Evolutionary conservation across 306 rosid genomes (phyloP).

Genomic region (Ammopiptanthus mongolicus): DNA sequence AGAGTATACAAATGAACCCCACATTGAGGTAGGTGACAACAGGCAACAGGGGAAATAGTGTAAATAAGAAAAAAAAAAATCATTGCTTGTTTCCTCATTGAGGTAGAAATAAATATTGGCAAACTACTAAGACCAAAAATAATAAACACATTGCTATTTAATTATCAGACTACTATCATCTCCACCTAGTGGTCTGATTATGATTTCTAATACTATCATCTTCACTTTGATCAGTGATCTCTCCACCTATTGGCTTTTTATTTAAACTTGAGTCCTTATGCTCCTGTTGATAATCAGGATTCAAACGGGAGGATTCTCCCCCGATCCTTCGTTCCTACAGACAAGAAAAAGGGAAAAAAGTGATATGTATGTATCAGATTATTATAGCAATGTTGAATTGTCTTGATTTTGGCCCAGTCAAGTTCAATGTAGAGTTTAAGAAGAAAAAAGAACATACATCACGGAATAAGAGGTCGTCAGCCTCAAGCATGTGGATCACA

Average conservation of each 20-base stretch:
- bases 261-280: constrained; percentile 37
- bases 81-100: constrained; percentile 26
- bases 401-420: neutral
- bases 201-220: constrained; percentile 42
- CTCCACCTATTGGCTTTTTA: constrained; percentile 43
- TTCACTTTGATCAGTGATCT: constrained; percentile 55
- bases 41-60: constrained; percentile 17
- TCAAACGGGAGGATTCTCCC: constrained; percentile 47
- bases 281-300: constrained; percentile 39
- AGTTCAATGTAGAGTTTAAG: neutral
- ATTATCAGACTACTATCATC: constrained; percentile 40
- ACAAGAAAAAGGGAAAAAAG: neutral
- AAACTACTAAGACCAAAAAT: constrained; percentile 17
- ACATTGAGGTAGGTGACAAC: constrained; percentile 25
- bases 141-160: constrained; percentile 31
- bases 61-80: neutral
- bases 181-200: constrained; percentile 52
- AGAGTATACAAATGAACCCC: constrained; percentile 37
- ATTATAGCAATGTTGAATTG: neutral
- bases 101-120: constrained; percentile 28
- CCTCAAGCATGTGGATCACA: constrained; percentile 97
- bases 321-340: constrained; percentile 56
- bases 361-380: neutral
- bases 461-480: constrained; percentile 70
- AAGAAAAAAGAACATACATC: constrained; percentile 47